Evolutionary conservation across 2,329 filamentous ascomycete genomes (phyloP), one percentile per base, ranked within the genome.

Genomic region (Tolypocladium sp.): DNA sequence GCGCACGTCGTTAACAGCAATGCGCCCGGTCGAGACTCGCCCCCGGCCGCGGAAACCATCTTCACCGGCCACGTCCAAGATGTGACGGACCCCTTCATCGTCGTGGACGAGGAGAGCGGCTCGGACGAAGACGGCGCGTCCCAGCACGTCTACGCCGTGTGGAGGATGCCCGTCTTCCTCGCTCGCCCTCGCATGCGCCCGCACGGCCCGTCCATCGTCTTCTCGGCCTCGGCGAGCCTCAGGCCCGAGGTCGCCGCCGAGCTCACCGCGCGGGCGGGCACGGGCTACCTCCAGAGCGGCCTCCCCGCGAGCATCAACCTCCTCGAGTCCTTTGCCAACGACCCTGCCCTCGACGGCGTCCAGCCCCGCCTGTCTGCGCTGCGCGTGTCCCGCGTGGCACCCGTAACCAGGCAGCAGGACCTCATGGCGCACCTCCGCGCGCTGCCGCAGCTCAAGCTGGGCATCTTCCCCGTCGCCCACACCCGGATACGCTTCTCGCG

Each of bases 351-450:
- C 22, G 77, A 75, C 20, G 84, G 86, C 41, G 75, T 84, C 33
- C 79, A 80, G 64, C 88, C 90, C 54, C 82, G 83, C 37, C 77
- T 94, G 2, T 91, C 89, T 12, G 88, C 90, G 6, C 78, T 89
- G 61, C 81, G 89, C 55, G 88, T 93, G 40, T 91, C 87, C 49
- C 84, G 88, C 62, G 88, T 92, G 5, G 84, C 87, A 8, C 90
- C 89, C 6, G 79, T 84, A 49, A 84, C 86, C 2, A 82, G 84
- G 55, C 77, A 79, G 30, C 83, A 83, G 63, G 85, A 89, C 60
- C 73, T 81, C 44, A 77, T 84, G 60, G 84, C 83, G 44, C 84
- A 87, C 4, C 79, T 92, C 58, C 82, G 82, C 62, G 86, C 85
- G 15, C 79, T 86, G 5, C 82, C 85, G 55, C 82, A 82, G 59